Evolutionary conservation across 78 protist genomes (phyloP).

Genomic region (Monocercomonoides exilis): DNA sequence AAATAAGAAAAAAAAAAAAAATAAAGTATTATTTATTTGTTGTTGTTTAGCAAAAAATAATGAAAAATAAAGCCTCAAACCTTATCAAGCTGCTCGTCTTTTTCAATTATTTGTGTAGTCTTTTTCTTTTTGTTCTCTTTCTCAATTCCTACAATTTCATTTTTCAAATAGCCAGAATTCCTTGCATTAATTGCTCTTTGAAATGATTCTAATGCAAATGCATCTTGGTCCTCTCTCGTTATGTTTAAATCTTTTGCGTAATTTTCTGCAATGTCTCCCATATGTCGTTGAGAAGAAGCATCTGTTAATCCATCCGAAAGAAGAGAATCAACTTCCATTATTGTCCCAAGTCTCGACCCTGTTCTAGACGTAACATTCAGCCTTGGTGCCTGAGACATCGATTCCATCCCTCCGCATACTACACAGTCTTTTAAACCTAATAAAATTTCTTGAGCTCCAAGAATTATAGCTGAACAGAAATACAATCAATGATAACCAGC

Average conservation of each 20-base stretch:
- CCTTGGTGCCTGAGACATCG: conserved; percentile 79
- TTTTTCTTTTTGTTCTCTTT: not conserved
- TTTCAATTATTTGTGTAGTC: no score
- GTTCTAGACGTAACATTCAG: not conserved
- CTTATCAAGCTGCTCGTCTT: no score
- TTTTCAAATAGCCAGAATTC: conserved; percentile 17
- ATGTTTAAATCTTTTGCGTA: conserved; percentile 57
- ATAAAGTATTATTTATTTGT: no score
- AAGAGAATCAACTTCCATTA: conserved; percentile 9
- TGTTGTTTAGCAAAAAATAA: no score
- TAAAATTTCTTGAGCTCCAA: conserved; percentile 73
- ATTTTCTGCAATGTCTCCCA: conserved; percentile 77
- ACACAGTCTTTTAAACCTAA: conserved; percentile 62
- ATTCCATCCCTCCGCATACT: conserved; percentile 93
- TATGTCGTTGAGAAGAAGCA: not conserved
- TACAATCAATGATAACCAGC: no score
- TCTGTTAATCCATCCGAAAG: conserved; percentile 76
- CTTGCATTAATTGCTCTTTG: conserved; percentile 44
- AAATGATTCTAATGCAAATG: conserved; percentile 66
- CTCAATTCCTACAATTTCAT: conserved; percentile 41
- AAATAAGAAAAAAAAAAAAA: no score
- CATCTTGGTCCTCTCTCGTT: conserved; percentile 80
- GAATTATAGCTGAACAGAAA: conserved; percentile 49
- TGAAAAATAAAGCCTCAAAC: no score
- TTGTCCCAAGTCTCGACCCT: conserved; percentile 24